Conservation (phyloP, 2,329 filamentous ascomycete species). For the Mycocentrospora acerina region DNA sequence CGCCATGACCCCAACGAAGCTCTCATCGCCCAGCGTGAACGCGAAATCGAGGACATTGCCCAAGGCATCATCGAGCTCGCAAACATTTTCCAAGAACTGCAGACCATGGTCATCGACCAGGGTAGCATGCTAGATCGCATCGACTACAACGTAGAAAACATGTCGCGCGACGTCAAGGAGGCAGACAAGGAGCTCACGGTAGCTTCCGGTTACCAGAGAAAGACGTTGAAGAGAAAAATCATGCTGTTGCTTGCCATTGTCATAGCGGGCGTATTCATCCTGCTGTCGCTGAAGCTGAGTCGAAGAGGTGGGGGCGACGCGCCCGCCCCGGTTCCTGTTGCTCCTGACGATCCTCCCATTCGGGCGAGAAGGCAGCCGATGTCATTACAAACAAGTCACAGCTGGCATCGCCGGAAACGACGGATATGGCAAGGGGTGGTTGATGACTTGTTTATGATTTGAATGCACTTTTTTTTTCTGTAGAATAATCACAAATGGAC, state of each 20-base stretch:
- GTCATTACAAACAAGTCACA: slow-evolving; percentile 20
- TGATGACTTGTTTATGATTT: slow-evolving; percentile 14
- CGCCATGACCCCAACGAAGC: slow-evolving; percentile 70
- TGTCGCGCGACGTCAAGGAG: slow-evolving; percentile 89
- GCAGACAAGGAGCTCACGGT: slow-evolving; percentile 91
- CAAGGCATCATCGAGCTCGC: slow-evolving; percentile 97
- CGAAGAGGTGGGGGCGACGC: slow-evolving; percentile 36
- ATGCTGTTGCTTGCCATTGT: slow-evolving; percentile 85
- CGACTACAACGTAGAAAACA: slow-evolving; percentile 90
- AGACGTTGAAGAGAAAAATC: slow-evolving; percentile 86
- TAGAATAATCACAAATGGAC: slow-evolving; percentile 18
- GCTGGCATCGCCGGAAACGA: slow-evolving; percentile 40
- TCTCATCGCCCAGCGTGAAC: slow-evolving; percentile 85
- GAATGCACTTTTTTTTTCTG: background rate
- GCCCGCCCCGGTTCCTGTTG: slow-evolving; percentile 15
- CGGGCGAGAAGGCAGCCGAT: slow-evolving; percentile 16
- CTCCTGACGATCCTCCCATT: slow-evolving; percentile 23
- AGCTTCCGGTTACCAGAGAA: slow-evolving; percentile 84
- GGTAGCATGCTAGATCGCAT: slow-evolving; percentile 55
- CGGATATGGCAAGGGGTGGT: slow-evolving; percentile 28
- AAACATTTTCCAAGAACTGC: slow-evolving; percentile 94
- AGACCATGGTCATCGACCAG: slow-evolving; percentile 74
- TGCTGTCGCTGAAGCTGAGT: slow-evolving; percentile 78
- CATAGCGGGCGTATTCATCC: slow-evolving; percentile 82
- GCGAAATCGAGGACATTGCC: slow-evolving; percentile 96